phyloP scores from a whole-genome alignment of 306 rosid species.

The Vachellia collinsii region DNA sequence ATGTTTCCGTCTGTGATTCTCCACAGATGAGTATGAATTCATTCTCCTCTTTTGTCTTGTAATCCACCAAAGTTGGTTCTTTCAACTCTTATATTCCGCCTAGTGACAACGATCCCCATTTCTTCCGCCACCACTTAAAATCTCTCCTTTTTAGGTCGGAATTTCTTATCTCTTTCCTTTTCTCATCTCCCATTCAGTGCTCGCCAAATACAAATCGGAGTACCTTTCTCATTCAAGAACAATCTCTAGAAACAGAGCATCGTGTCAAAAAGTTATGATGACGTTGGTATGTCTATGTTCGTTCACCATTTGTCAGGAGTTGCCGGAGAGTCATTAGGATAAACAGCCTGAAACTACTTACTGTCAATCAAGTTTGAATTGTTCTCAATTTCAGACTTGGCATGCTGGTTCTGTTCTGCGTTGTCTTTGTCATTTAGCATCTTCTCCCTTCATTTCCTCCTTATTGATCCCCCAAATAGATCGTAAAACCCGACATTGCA shows the following conservation, averaged over 20 bases:
- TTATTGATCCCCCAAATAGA: slow-evolving; percentile 78
- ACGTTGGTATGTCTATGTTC: background rate
- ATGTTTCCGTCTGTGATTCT: slow-evolving; percentile 20
- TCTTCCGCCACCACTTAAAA: slow-evolving; percentile 8
- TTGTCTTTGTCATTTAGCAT: slow-evolving; percentile 56
- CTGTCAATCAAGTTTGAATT: slow-evolving; percentile 54
- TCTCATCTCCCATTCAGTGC: background rate
- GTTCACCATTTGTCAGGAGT: slow-evolving; percentile 52
- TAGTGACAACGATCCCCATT: slow-evolving; percentile 20
- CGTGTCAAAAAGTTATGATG: background rate
- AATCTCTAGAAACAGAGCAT: background rate
- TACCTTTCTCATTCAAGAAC: background rate
- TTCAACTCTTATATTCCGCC: slow-evolving; percentile 17
- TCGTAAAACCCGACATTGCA: slow-evolving; percentile 52
- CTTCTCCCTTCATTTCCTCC: slow-evolving; percentile 68
- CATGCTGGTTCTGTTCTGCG: slow-evolving; percentile 60
- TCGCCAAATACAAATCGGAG: background rate
- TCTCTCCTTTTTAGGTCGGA: background rate
- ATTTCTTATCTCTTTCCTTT: background rate
- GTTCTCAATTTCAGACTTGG: slow-evolving; percentile 67
- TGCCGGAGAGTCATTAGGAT: slow-evolving; percentile 58
- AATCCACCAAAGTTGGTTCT: background rate
- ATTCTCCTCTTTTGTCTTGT: background rate
- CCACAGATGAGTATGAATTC: slow-evolving; percentile 19
- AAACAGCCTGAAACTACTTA: slow-evolving; percentile 51